Percentiles rank a stretch among this genome's conserved stretches.
These are phyloP conservation scores for Xylaria curta DNA, from an alignment of 495 filamentous ascomycete genomes.

Conservation along the genomic window DNA sequence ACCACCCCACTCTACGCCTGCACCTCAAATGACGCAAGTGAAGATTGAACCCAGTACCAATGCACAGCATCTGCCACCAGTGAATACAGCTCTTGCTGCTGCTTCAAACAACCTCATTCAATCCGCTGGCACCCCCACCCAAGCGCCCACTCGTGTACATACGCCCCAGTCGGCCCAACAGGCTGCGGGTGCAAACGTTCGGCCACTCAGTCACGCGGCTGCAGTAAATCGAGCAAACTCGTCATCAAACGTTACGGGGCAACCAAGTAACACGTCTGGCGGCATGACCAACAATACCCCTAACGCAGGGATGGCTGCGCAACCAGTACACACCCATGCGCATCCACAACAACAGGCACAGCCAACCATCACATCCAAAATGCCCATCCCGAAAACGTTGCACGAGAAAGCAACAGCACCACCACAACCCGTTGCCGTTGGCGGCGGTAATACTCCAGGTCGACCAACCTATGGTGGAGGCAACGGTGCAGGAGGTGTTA, in stretches of 20 bases:
- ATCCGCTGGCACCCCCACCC: constrained; percentile 52
- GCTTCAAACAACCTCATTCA: constrained; percentile 46
- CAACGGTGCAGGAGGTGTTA: constrained; percentile 71
- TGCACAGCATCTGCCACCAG: constrained; percentile 46
- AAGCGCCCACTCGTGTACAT: constrained; percentile 51
- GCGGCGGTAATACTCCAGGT: constrained; percentile 62
- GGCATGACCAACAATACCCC: constrained; percentile 35
- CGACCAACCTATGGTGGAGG: constrained; percentile 83
- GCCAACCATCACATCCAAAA: constrained; percentile 56
- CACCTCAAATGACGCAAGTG: constrained; percentile 28
- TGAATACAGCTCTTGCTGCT: constrained; percentile 55
- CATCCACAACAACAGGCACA: constrained; percentile 48
- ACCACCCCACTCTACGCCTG: constrained; percentile 40
- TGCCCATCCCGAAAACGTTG: constrained; percentile 83
- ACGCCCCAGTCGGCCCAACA: constrained; percentile 57
- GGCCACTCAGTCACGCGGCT: constrained; percentile 53
- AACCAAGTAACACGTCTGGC: constrained; percentile 44
- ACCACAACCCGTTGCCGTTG: constrained; percentile 68
- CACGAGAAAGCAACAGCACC: constrained; percentile 64
- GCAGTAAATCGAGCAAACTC: constrained; percentile 53
- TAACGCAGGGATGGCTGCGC: constrained; percentile 28
- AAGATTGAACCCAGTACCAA: constrained; percentile 51
- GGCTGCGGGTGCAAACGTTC: constrained; percentile 45
- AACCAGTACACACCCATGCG: constrained; percentile 64
- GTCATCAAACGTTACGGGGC: constrained; percentile 38